Percentiles rank a stretch among this genome's conserved stretches.
Conservation (phyloP, 2,329 filamentous ascomycete genomes). For the Claviceps sorghi region DNA sequence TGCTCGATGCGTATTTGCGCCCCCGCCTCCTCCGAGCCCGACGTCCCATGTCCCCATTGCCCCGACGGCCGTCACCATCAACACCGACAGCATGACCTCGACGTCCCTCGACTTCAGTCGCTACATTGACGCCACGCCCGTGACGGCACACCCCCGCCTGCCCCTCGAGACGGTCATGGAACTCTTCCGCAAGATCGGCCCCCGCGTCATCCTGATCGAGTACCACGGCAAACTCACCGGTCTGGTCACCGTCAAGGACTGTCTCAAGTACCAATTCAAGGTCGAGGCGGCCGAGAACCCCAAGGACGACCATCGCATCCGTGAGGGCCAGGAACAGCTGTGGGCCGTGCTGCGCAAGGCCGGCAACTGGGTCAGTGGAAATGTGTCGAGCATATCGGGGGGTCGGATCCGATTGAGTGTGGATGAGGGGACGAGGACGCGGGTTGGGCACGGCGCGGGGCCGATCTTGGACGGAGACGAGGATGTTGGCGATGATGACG, state of each 20-base stretch:
- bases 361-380: conserved; percentile 44
- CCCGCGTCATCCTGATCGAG: conserved; percentile 83
- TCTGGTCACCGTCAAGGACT: conserved; percentile 91
- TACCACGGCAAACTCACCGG: conserved; percentile 72
- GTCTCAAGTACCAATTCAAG: conserved; percentile 93
- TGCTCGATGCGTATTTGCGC: conserved; percentile 59
- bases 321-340: conserved; percentile 47
- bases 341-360: conserved; percentile 43
- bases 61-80: conserved; percentile 38
- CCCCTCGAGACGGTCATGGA: conserved; percentile 97
- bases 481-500: conserved; percentile 25
- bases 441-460: conserved; percentile 14
- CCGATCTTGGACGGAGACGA: conserved; percentile 28
- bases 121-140: conserved; percentile 78
- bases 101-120: conserved; percentile 63
- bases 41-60: conserved; percentile 24
- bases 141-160: conserved; percentile 80
- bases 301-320: conserved; percentile 40
- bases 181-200: conserved; percentile 94
- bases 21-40: conserved; percentile 21
- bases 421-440: conserved; percentile 32
- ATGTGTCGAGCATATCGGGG: conserved; percentile 36
- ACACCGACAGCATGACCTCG: conserved; percentile 38
- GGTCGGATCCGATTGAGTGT: conserved; percentile 41
- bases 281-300: conserved; percentile 73